phyloP scores from a whole-genome alignment of 2,329 filamentous ascomycete species.

The Beauveria bassiana region DNA sequence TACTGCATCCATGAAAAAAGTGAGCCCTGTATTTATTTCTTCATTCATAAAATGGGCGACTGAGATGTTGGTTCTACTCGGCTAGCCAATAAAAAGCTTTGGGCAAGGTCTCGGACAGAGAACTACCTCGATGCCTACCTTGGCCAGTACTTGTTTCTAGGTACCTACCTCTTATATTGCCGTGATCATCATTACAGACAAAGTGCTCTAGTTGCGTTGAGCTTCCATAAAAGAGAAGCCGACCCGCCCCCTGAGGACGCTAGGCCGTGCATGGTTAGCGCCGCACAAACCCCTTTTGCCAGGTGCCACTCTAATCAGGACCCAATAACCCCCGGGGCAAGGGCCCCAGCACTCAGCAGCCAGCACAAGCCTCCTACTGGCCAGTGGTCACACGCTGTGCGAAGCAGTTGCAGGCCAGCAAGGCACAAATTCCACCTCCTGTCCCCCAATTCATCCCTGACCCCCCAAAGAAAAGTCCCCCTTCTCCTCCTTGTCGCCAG shows the following conservation, averaged over 20 bases:
- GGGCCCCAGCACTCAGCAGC: constrained; percentile 16
- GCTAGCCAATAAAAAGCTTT: too few relatives aligned
- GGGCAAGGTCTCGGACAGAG: too few relatives aligned
- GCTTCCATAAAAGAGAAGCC: constrained; percentile 20
- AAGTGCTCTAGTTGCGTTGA: constrained; percentile 15
- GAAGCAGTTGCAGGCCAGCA: constrained; percentile 17
- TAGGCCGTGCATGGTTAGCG: constrained; percentile 22
- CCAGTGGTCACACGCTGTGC: neutral
- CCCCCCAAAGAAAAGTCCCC: constrained; percentile 20
- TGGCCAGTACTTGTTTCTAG: too few relatives aligned
- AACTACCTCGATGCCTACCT: too few relatives aligned
- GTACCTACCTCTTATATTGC: too few relatives aligned
- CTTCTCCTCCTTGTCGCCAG: constrained; percentile 16
- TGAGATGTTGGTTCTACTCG: too few relatives aligned
- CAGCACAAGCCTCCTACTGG: constrained; percentile 7
- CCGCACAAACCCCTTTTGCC: constrained; percentile 26
- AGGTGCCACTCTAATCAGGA: constrained; percentile 7
- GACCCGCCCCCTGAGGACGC: constrained; percentile 16
- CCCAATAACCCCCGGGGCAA: constrained; percentile 16
- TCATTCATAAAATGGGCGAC: too few relatives aligned
- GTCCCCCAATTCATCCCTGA: constrained; percentile 12
- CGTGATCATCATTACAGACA: too few relatives aligned
- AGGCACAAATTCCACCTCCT: constrained; percentile 26
- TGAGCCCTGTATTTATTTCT: too few relatives aligned
- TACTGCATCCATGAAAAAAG: too few relatives aligned